These are phyloP conservation scores for Tetracladium setigerum DNA, from an alignment of 495 filamentous ascomycete species.

Conservation along the genomic window DNA sequence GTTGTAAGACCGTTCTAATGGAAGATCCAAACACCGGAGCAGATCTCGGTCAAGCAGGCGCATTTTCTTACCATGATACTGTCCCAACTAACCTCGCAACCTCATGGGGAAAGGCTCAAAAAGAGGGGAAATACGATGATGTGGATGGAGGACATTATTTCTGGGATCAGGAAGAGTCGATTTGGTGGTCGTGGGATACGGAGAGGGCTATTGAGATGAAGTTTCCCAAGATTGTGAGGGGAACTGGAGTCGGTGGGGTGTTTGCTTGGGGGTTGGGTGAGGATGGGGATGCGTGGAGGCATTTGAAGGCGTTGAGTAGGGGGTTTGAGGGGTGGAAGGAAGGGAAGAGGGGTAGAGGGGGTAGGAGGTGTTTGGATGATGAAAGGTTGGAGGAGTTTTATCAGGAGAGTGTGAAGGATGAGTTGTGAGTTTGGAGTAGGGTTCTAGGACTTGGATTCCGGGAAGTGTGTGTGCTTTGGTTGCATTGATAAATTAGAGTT, in stretches of 20 bases:
- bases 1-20: slow-evolving; percentile 53
- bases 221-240: slow-evolving; percentile 50
- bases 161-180: slow-evolving; percentile 47
- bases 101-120: slow-evolving; percentile 43
- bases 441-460: no score
- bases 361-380: no score
- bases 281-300: slow-evolving; percentile 51
- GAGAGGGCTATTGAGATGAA: slow-evolving; percentile 53
- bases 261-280: slow-evolving; percentile 72
- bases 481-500: no score
- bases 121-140: slow-evolving; percentile 48
- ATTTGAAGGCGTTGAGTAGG: slow-evolving; percentile 46
- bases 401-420: no score
- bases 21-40: slow-evolving; percentile 57
- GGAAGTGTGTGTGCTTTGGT: no score
- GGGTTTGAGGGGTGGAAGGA: no score
- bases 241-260: slow-evolving; percentile 55
- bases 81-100: slow-evolving; percentile 35
- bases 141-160: slow-evolving; percentile 60
- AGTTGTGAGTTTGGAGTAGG: no score
- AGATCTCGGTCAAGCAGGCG: slow-evolving; percentile 56
- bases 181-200: slow-evolving; percentile 77
- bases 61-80: slow-evolving; percentile 53
- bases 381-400: no score
- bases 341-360: no score